Conservation (phyloP, 176 grass and related monocot genomes). For the Alloteropsis semialata region DNA sequence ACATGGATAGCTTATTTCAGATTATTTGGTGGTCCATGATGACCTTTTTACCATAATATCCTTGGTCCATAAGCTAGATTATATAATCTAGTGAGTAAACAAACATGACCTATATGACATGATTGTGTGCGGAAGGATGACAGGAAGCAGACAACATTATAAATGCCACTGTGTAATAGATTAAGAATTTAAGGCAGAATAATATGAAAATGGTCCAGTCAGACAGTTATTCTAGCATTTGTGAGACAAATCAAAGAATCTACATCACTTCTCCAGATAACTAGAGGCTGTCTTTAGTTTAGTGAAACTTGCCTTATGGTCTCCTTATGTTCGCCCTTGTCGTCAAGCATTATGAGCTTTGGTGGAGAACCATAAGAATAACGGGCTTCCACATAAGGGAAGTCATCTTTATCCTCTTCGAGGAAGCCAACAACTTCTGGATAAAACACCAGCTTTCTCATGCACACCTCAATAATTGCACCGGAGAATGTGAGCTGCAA, state of each 20-base stretch:
- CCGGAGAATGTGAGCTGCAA: slow-evolving; percentile 78
- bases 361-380: slow-evolving; percentile 86
- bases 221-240: neutral
- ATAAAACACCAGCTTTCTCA: slow-evolving; percentile 96
- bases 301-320: slow-evolving; percentile 69
- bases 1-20: too few relatives aligned
- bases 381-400: slow-evolving; percentile 69
- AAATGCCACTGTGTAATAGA: neutral
- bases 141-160: neutral
- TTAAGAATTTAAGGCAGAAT: neutral
- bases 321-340: slow-evolving; percentile 72
- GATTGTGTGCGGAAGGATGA: neutral
- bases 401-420: slow-evolving; percentile 88
- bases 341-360: slow-evolving; percentile 96
- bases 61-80: too few relatives aligned
- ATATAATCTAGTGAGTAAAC: too few relatives aligned
- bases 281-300: neutral
- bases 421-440: slow-evolving; percentile 89
- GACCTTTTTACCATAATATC: too few relatives aligned
- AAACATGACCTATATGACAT: neutral
- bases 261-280: neutral
- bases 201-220: neutral
- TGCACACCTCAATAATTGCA: slow-evolving; percentile 96
- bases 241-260: neutral
- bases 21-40: too few relatives aligned